Percentiles rank a stretch among this genome's conserved stretches.
phyloP scores from a whole-genome alignment of 495 filamentous ascomycete species.

The Xylaria telfairii region DNA sequence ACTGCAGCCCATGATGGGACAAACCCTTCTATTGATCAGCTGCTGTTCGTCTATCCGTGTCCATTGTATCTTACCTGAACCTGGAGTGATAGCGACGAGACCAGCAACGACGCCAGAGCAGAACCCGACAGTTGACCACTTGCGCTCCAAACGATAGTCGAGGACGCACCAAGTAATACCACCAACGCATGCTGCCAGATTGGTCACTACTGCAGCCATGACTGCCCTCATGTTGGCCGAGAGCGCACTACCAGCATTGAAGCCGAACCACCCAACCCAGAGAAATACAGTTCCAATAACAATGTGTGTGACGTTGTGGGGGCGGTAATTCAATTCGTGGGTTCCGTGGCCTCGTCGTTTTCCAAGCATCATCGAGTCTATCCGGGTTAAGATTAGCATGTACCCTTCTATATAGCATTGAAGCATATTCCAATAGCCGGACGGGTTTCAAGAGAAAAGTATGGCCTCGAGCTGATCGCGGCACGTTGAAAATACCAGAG shows the following conservation, averaged over 20 bases:
- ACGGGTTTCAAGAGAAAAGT: not conserved
- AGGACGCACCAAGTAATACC: constrained; percentile 96
- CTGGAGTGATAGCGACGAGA: constrained; percentile 91
- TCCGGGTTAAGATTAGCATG: constrained; percentile 36
- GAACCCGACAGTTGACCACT: constrained; percentile 97
- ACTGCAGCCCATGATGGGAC: constrained; percentile 95
- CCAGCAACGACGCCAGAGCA: constrained; percentile 94
- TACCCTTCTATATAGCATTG: not conserved
- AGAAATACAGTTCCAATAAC: constrained; percentile 97
- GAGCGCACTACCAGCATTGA: constrained; percentile 94
- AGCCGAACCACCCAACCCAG: constrained; percentile 99
- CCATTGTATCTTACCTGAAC: constrained; percentile 58
- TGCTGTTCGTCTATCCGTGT: not conserved
- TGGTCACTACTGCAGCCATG: constrained; percentile 76
- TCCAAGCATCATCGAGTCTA: constrained; percentile 84
- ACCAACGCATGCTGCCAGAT: constrained; percentile 80
- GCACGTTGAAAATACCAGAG: not conserved
- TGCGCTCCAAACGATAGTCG: constrained; percentile 91
- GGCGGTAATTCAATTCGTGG: constrained; percentile 92
- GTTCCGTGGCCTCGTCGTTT: constrained; percentile 87
- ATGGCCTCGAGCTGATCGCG: not conserved
- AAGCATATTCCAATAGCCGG: not conserved
- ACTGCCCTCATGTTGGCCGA: constrained; percentile 86
- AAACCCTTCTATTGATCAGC: constrained; percentile 58
- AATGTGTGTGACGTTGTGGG: constrained; percentile 97